A percentile compares a stretch with the other conserved stretches of the same genome.
phyloP scores from a whole-genome alignment of 2,329 filamentous ascomycete species.

The Alternaria arborescens region DNA sequence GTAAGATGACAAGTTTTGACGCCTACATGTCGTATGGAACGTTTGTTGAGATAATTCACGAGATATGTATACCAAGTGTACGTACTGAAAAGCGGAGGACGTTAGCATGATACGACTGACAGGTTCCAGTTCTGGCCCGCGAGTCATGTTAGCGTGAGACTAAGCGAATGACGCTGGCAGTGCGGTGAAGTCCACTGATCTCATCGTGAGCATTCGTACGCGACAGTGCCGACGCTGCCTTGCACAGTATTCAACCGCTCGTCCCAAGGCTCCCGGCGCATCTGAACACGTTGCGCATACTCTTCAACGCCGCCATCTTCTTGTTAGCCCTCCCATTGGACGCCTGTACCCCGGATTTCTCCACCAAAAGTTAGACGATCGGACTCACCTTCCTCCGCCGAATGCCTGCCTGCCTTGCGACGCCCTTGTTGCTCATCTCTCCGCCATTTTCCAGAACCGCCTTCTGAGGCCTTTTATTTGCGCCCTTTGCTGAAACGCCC shows the following conservation, averaged over 20 bases:
- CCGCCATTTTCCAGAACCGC: slow-evolving; percentile 14
- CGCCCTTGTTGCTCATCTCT: slow-evolving; percentile 10
- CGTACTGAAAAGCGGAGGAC: slow-evolving; percentile 5
- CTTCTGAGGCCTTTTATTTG: slow-evolving; percentile 4
- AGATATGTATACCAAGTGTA: background rate
- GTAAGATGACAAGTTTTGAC: slow-evolving; percentile 3
- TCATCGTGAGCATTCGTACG: slow-evolving; percentile 23
- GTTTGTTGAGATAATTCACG: background rate
- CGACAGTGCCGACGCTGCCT: slow-evolving; percentile 9
- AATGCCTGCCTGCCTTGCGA: slow-evolving; percentile 10
- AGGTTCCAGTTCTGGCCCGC: slow-evolving; percentile 2
- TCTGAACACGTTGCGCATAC: slow-evolving; percentile 8
- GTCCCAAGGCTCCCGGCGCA: background rate
- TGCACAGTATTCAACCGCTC: background rate
- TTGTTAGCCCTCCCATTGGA: background rate
- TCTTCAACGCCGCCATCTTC: background rate
- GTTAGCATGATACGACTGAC: slow-evolving; percentile 11
- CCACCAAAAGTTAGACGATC: slow-evolving; percentile 11
- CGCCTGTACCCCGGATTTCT: slow-evolving; percentile 4
- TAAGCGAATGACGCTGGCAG: slow-evolving; percentile 22
- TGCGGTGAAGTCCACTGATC: slow-evolving; percentile 20
- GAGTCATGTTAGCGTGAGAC: slow-evolving; percentile 22
- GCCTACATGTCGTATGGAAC: background rate
- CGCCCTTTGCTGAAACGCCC: slow-evolving; percentile 8
- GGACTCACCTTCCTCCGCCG: slow-evolving; percentile 11